Conservation (phyloP, 352 stramenopile species). For the Globisporangium middletonii region DNA sequence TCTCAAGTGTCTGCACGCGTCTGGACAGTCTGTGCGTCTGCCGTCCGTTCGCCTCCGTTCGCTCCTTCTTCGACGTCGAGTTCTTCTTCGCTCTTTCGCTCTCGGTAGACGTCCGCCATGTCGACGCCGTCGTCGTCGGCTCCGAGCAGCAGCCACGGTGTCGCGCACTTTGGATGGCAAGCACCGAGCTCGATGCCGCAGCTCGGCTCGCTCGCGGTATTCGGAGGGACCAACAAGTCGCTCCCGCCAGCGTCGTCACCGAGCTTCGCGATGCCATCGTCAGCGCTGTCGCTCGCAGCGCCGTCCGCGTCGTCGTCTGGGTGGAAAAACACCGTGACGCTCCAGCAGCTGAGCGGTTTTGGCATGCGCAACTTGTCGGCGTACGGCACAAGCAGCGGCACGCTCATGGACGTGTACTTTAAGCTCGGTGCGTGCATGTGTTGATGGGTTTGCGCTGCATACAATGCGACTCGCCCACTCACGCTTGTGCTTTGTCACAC, state of each 20-base stretch:
- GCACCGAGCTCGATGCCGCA: slow-evolving; percentile 13
- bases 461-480: too few species aligned
- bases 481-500: neutral
- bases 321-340: slow-evolving; percentile 34
- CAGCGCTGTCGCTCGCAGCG: slow-evolving; percentile 17
- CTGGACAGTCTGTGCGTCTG: too few species aligned
- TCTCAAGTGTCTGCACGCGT: neutral
- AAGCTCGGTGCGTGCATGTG: slow-evolving; percentile 42
- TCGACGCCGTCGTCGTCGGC: slow-evolving; percentile 6
- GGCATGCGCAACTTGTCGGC: slow-evolving; percentile 76
- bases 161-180: slow-evolving; percentile 8
- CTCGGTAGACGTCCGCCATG: neutral
- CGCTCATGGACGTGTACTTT: slow-evolving; percentile 71
- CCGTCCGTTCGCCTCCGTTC: too few species aligned
- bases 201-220: slow-evolving; percentile 1
- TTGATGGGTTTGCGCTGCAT: neutral
- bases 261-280: neutral
- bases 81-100: too few species aligned
- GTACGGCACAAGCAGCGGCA: slow-evolving; percentile 29
- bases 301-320: slow-evolving; percentile 10
- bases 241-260: neutral
- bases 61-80: too few species aligned
- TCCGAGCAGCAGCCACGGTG: slow-evolving; percentile 5
- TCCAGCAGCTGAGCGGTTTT: slow-evolving; percentile 73
- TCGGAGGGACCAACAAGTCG: neutral